Evolutionary conservation across 2,329 filamentous ascomycete genomes (phyloP), one percentile per base, ranked within the genome.

Genomic region (Botrytis medusae): DNA sequence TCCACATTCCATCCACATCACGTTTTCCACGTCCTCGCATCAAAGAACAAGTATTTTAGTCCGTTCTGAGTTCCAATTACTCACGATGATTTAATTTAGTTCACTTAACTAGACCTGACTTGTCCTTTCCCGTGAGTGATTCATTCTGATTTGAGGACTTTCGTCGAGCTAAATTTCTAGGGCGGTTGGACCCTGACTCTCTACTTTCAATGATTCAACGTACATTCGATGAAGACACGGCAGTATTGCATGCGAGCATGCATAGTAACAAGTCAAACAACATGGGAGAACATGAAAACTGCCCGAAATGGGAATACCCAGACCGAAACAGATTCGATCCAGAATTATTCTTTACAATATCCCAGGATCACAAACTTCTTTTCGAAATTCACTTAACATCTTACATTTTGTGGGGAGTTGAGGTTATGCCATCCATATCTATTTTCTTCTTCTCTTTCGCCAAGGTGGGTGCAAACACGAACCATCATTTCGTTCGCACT

Each of bases 101-200:
- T 37, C 22, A 62, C 25, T n/a, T 6, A n/a, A 22, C 9, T 32
- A 63, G 22, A 29, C 4, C 44, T 20, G 4, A 22, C 44, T 32
- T 29, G 22, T 44, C 61, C n/a, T 29, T 29, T 29, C 16, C 40
- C 14, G 8, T 42, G 1, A 44, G 40, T 22, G 44, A 44, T 40
- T 32, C 40, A 14, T 44, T 63, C 7, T 63, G 5, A n/a, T 22
- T 44, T 7, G 61, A 42, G 3, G 20, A n/a, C 48, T n/a, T 22
- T 42, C n/a, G 12, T 44, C 61, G 8, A 44, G 42, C 61, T 64
- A 44, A 54, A 32, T 64, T 10, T 44, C 61, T 46, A 32, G 40
- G 61, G 61, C n/a, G 61, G 61, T 46, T 64, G 61, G 61, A 64
- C 40, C 61, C 40, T 64, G 61, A 64, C 61, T 46, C 37, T 44